These are phyloP conservation scores for Pseudocercospora macadamiae DNA, from an alignment of 2,329 filamentous ascomycete species.

Conservation along the genomic window DNA sequence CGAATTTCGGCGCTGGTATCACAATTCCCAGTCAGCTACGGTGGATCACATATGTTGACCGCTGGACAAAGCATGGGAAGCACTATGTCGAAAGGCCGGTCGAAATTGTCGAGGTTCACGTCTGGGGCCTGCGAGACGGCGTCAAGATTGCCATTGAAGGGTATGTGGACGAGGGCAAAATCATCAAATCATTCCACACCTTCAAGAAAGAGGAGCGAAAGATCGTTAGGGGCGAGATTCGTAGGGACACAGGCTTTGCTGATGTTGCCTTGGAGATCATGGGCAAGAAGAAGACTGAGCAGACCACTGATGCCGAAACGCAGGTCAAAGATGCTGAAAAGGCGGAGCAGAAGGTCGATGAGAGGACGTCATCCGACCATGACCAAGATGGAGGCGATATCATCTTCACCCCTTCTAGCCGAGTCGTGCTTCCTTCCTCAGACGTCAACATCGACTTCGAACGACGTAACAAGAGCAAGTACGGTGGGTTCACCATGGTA, in stretches of 20 bases:
- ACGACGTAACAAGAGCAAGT: constrained; percentile 76
- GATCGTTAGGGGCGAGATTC: constrained; percentile 61
- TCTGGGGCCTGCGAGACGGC: constrained; percentile 84
- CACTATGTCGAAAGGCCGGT: constrained; percentile 79
- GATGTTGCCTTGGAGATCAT: constrained; percentile 52
- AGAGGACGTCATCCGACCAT: constrained; percentile 27
- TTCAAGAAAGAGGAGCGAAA: constrained; percentile 74
- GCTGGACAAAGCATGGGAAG: constrained; percentile 72
- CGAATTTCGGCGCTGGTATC: constrained; percentile 83
- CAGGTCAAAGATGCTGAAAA: constrained; percentile 27
- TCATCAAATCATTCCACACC: constrained; percentile 79
- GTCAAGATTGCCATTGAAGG: constrained; percentile 87
- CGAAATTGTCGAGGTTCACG: constrained; percentile 85
- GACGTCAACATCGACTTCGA: constrained; percentile 92
- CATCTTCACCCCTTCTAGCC: constrained; percentile 72
- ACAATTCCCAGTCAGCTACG: constrained; percentile 91
- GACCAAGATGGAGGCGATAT: constrained; percentile 67
- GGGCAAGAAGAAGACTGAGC: constrained; percentile 34
- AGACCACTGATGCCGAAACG: constrained; percentile 22
- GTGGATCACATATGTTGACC: constrained; percentile 85
- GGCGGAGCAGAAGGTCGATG: constrained; percentile 20
- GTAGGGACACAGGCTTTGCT: constrained; percentile 44
- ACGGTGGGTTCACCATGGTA: constrained; percentile 81
- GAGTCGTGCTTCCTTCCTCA: constrained; percentile 73
- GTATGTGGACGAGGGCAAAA: constrained; percentile 84